phyloP scores from a whole-genome alignment of 2,329 filamentous ascomycete species.

The Calonectria leucothoes region DNA sequence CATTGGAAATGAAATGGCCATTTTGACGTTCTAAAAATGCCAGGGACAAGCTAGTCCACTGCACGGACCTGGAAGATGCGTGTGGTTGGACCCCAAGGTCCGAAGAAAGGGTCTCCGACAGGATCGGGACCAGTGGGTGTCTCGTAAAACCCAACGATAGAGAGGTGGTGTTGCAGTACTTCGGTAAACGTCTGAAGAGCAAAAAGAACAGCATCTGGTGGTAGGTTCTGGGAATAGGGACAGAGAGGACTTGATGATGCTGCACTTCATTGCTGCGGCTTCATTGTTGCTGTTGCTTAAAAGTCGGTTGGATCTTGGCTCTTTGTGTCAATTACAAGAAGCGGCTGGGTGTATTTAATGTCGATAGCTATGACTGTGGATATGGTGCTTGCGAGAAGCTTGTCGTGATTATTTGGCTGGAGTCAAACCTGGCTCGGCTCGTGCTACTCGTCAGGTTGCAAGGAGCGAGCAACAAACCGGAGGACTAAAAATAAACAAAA shows the following conservation, averaged over 20 bases:
- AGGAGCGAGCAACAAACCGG: background rate
- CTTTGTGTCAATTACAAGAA: background rate
- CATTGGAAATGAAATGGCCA: slow-evolving; percentile 56
- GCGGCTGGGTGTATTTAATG: background rate
- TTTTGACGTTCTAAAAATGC: slow-evolving; percentile 49
- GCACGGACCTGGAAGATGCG: slow-evolving; percentile 42
- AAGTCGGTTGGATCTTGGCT: background rate
- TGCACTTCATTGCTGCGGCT: slow-evolving; percentile 13
- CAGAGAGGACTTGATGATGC: slow-evolving; percentile 38
- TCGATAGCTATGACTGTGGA: background rate
- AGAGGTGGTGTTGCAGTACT: slow-evolving; percentile 52
- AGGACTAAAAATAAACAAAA: background rate
- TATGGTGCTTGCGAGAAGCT: background rate
- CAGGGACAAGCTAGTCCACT: slow-evolving; percentile 47
- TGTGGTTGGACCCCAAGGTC: slow-evolving; percentile 47
- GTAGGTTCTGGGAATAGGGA: slow-evolving; percentile 52
- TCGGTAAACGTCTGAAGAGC: slow-evolving; percentile 51
- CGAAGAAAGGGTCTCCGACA: slow-evolving; percentile 53
- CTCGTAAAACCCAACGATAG: slow-evolving; percentile 46
- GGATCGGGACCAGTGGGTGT: slow-evolving; percentile 44
- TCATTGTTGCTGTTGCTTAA: too few relatives aligned
- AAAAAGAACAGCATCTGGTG: slow-evolving; percentile 48
- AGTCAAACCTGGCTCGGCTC: background rate
- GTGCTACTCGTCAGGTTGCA: too few relatives aligned
- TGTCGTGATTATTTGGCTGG: background rate